Percentiles rank a stretch among this genome's conserved stretches.
These are phyloP conservation scores for Lichtheimia ramosa DNA, from an alignment of 371 early-diverging fungal genomes.

Conservation along the genomic window DNA sequence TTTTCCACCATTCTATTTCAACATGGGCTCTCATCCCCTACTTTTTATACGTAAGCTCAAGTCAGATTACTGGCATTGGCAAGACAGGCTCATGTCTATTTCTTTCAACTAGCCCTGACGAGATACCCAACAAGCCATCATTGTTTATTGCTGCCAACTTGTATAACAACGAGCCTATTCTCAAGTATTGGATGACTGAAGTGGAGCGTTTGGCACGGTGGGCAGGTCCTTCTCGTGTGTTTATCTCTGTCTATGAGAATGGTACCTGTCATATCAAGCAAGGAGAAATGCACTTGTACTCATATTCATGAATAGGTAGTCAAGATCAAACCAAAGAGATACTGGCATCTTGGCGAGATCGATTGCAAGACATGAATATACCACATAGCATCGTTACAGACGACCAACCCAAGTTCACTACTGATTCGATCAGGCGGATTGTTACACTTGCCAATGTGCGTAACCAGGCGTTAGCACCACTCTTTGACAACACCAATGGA, in stretches of 20 bases:
- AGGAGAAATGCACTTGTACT: too few relatives aligned
- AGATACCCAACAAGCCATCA: constrained; percentile 10
- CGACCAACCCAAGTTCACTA: neutral
- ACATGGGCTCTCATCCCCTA: neutral
- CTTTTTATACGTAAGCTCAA: neutral
- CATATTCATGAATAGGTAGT: constrained; percentile 16
- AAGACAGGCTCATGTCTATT: neutral
- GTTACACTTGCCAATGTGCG: constrained; percentile 21
- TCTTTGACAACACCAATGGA: constrained; percentile 1
- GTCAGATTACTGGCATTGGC: neutral
- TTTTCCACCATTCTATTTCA: too few relatives aligned
- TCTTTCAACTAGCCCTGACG: too few relatives aligned
- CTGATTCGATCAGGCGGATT: constrained; percentile 14
- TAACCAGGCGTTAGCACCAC: constrained; percentile 23
- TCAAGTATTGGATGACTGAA: constrained; percentile 20
- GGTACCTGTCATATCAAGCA: constrained; percentile 6
- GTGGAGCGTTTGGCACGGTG: constrained; percentile 15
- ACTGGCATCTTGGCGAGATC: constrained; percentile 6
- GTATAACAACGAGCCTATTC: constrained; percentile 26
- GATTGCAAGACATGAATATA: constrained; percentile 7
- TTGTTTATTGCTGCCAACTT: constrained; percentile 33
- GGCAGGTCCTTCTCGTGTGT: constrained; percentile 18
- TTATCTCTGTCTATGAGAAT: constrained; percentile 30
- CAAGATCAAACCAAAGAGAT: constrained; percentile 16
- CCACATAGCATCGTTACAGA: constrained; percentile 17